Percentiles rank a stretch among this genome's conserved stretches.
These are phyloP conservation scores for Xylaria sp. DNA, from an alignment of 2,329 filamentous ascomycete species.

Conservation along the genomic window DNA sequence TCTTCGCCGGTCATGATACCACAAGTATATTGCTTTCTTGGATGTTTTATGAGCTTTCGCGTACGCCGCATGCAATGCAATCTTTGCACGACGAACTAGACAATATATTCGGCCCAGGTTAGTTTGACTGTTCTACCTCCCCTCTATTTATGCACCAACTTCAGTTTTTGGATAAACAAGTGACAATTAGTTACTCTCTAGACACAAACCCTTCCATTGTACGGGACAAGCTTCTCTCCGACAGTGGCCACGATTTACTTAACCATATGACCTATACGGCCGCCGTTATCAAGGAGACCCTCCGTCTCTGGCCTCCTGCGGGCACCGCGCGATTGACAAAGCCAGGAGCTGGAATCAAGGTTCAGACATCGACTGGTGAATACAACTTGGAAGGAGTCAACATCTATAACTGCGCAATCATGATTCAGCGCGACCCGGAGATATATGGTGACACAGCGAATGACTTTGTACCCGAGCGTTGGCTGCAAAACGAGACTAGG, in stretches of 20 bases:
- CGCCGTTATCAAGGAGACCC: constrained; percentile 54
- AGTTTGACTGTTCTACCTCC: too few relatives aligned
- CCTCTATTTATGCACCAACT: too few relatives aligned
- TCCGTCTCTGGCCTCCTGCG: constrained; percentile 52
- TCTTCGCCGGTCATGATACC: constrained; percentile 57
- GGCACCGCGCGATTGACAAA: constrained; percentile 47
- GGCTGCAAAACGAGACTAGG: neutral
- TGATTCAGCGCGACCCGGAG: constrained; percentile 52
- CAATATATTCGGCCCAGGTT: too few relatives aligned
- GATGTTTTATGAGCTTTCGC: constrained; percentile 53
- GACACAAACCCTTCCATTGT: too few relatives aligned
- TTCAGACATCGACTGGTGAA: constrained; percentile 33
- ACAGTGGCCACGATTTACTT: constrained; percentile 43
- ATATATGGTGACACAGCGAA: constrained; percentile 51
- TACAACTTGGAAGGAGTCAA: constrained; percentile 51
- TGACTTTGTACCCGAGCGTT: neutral
- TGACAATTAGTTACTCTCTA: too few relatives aligned
- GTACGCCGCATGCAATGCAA: constrained; percentile 46
- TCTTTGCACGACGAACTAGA: too few relatives aligned
- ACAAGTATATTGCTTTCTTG: constrained; percentile 53
- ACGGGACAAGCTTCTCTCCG: too few relatives aligned
- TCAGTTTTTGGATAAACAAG: too few relatives aligned
- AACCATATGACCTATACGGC: constrained; percentile 51
- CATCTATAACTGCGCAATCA: constrained; percentile 50
- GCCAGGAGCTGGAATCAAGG: constrained; percentile 46